Conservation (phyloP, 306 rosid genomes). For the Cucurbita argyrosperma region DNA sequence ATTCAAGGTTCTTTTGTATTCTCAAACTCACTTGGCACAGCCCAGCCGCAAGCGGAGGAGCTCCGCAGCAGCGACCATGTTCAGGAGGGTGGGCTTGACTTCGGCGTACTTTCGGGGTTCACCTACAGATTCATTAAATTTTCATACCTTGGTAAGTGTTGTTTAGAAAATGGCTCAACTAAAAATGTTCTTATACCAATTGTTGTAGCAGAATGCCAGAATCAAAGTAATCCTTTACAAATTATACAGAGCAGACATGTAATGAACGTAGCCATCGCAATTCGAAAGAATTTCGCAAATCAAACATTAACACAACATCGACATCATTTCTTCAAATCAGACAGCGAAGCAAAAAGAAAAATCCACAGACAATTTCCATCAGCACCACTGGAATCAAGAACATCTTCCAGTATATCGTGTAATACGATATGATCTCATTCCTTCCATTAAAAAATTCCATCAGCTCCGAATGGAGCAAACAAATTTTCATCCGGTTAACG, state of each 20-base stretch:
- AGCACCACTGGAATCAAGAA: not conserved
- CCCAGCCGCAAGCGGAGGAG: constrained; percentile 42
- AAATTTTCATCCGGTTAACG: not conserved
- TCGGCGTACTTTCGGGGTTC: too few species aligned
- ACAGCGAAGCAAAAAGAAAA: not conserved
- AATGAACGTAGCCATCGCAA: not conserved
- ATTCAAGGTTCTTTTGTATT: not conserved
- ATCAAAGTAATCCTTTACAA: too few species aligned
- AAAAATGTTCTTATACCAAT: too few species aligned
- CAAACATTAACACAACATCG: not conserved
- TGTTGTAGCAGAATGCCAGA: not conserved
- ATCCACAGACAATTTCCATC: not conserved
- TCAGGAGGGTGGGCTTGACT: constrained; percentile 24
- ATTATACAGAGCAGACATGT: not conserved
- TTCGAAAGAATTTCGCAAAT: not conserved
- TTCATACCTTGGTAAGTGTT: constrained; percentile 51
- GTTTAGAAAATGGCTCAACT: too few species aligned
- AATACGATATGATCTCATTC: not conserved
- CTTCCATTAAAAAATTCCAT: not conserved
- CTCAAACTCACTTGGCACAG: constrained; percentile 30
- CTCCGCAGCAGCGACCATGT: constrained; percentile 68
- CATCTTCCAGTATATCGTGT: not conserved
- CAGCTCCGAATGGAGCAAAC: not conserved
- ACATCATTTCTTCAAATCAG: not conserved
- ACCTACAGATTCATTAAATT: not conserved